Conservation (phyloP, 2,329 filamentous ascomycete species). For the Penicillium sp. region DNA sequence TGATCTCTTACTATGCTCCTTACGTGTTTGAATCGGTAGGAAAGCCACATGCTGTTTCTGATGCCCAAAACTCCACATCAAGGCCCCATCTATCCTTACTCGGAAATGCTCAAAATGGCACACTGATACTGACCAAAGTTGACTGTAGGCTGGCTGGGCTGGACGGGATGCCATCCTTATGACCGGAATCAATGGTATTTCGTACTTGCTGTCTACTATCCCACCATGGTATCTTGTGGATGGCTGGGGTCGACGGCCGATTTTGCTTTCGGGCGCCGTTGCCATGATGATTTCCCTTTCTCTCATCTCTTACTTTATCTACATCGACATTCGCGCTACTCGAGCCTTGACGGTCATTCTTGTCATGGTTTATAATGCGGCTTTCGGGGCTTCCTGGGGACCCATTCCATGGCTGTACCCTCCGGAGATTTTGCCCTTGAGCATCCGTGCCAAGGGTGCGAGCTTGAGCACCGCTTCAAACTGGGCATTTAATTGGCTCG, state of each 20-base stretch:
- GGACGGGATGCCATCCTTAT: constrained; percentile 89
- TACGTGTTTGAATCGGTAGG: constrained; percentile 78
- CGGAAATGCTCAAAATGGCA: not conserved
- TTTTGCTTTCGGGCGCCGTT: constrained; percentile 82
- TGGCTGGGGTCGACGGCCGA: constrained; percentile 80
- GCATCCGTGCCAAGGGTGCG: constrained; percentile 94
- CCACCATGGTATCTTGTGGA: constrained; percentile 98
- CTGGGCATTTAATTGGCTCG: constrained; percentile 98
- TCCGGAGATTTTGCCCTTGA: constrained; percentile 95
- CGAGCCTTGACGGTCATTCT: constrained; percentile 84
- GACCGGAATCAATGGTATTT: constrained; percentile 93
- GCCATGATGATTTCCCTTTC: constrained; percentile 87
- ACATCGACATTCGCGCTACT: constrained; percentile 71
- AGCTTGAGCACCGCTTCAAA: constrained; percentile 95
- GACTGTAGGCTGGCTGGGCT: constrained; percentile 69
- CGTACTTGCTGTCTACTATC: constrained; percentile 86
- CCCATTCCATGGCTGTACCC: constrained; percentile 98
- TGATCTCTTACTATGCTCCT: constrained; percentile 98
- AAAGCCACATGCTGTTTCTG: not conserved
- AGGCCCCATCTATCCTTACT: not conserved
- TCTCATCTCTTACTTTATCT: constrained; percentile 91
- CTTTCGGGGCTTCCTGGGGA: constrained; percentile 96
- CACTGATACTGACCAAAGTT: not conserved
- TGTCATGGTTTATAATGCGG: constrained; percentile 97
- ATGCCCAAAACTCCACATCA: not conserved